These are phyloP conservation scores for Pleurotus pulmonarius DNA, from an alignment of 768 basidiomycete genomes.

Conservation along the genomic window DNA sequence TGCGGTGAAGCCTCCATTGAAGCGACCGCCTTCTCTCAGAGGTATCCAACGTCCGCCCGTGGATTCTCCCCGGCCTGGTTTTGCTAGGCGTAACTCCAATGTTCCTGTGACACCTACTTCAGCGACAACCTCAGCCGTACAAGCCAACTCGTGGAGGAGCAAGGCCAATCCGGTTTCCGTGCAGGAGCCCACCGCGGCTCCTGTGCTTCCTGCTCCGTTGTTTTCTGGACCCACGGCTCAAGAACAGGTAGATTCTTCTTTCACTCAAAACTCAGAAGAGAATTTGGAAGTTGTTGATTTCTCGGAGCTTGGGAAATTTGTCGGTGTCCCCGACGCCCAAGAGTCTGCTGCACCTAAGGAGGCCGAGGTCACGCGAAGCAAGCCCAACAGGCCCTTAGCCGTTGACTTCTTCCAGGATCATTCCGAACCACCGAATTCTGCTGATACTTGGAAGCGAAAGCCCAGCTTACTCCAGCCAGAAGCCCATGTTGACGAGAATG, in stretches of 20 bases:
- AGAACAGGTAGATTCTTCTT: conserved; percentile 35
- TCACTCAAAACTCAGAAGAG: conserved; percentile 49
- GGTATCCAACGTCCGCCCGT: conserved; percentile 20
- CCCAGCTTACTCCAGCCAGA: not conserved
- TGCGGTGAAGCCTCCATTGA: conserved; percentile 14
- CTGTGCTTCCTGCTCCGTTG: conserved; percentile 15
- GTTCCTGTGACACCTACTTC: conserved; percentile 12
- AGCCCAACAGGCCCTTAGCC: conserved; percentile 49
- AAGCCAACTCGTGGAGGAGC: conserved; percentile 66
- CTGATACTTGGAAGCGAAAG: conserved; percentile 42
- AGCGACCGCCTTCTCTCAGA: conserved; percentile 31
- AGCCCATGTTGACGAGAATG: not conserved
- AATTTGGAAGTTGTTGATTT: conserved; percentile 81
- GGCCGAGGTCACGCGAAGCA: conserved; percentile 16
- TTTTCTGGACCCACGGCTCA: conserved; percentile 16
- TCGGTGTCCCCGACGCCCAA: conserved; percentile 35
- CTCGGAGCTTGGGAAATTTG: conserved; percentile 68
- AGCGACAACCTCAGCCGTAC: conserved; percentile 27
- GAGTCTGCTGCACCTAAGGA: conserved; percentile 16
- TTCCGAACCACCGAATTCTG: conserved; percentile 5
- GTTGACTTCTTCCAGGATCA: conserved; percentile 72
- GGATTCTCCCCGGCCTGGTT: conserved; percentile 23
- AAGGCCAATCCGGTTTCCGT: conserved; percentile 34
- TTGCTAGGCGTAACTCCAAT: conserved; percentile 21
- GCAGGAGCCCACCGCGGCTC: conserved; percentile 27